Percentiles rank a stretch among this genome's conserved stretches.
Evolutionary conservation across 2,329 filamentous ascomycete genomes (phyloP).

Genomic region (Hymenoscyphus albidus): DNA sequence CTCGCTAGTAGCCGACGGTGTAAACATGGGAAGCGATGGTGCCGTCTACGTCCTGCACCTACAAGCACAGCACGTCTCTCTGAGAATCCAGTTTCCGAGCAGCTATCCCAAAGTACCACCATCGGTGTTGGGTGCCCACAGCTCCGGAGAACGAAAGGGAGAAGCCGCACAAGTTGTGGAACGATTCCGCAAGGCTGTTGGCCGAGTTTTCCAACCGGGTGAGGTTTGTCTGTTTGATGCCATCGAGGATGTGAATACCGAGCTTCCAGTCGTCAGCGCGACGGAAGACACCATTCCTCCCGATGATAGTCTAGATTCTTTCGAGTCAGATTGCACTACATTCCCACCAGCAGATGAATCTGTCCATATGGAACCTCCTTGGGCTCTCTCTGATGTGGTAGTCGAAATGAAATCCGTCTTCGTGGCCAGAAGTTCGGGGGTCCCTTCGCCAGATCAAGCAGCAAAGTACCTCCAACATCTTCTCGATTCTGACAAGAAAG

Average conservation of each 20-base stretch:
- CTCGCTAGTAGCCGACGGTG: slow-evolving; percentile 49
- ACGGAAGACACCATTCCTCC: neutral
- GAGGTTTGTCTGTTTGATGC: slow-evolving; percentile 86
- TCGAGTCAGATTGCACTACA: slow-evolving; percentile 20
- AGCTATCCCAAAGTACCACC: slow-evolving; percentile 75
- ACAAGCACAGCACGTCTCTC: slow-evolving; percentile 53
- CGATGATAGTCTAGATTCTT: slow-evolving; percentile 4
- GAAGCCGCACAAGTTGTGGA: slow-evolving; percentile 69
- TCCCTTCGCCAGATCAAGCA: slow-evolving; percentile 68
- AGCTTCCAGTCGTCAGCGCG: slow-evolving; percentile 12
- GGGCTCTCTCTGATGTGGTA: slow-evolving; percentile 70
- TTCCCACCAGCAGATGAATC: slow-evolving; percentile 16
- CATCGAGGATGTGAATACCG: slow-evolving; percentile 66
- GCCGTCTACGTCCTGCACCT: slow-evolving; percentile 61
- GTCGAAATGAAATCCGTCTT: slow-evolving; percentile 87
- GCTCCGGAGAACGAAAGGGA: slow-evolving; percentile 66
- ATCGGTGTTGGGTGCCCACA: slow-evolving; percentile 71
- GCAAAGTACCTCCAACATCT: slow-evolving; percentile 69
- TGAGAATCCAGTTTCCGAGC: slow-evolving; percentile 64
- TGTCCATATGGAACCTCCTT: slow-evolving; percentile 41
- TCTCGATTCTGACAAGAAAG: slow-evolving; percentile 76
- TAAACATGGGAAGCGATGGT: slow-evolving; percentile 21
- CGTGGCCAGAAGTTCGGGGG: slow-evolving; percentile 69
- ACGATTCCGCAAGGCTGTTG: slow-evolving; percentile 63
- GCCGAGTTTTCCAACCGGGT: slow-evolving; percentile 65